Evolutionary conservation across 179 eudicot genomes (phyloP), one percentile per base, ranked within the genome.

Genomic region (Heliamphora pulchella): DNA sequence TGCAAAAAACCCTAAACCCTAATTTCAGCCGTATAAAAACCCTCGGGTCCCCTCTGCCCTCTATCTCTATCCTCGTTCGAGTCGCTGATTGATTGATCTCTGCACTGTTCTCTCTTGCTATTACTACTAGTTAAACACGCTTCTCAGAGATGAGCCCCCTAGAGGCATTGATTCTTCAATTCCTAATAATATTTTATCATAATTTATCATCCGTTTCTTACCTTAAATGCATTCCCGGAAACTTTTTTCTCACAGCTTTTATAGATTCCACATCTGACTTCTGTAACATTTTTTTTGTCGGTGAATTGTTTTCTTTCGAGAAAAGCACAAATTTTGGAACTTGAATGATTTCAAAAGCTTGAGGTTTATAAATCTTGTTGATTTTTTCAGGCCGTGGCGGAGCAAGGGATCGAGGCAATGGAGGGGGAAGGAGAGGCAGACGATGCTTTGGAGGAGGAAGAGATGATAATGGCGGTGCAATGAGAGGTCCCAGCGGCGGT

Each of bases 401-500:
- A 5, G 81, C 82, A 8, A 71, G 81, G 2, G 87, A 89, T 1
- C 80, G 89, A n/a, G 75, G 75, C 15, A 53, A 46, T 44, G 57
- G 75, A 46, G 62, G 87, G 4, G 90, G 91, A 0, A 54, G 89
- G 2, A 55, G 80, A 9, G 82, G 86, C 4, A 82, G 82, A 2
- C 76, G 86, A 0, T 57, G 87, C 2, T 69, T 85, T 0, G 55
- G 88, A 20, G 83, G 87, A 43, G 78, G 84, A 14, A 75, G 79
- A 3, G 85, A 84, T 1, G 83, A 83, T 6, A 71, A 71, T 43
- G 87, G 87, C 1, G 59, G 91, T 15, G 81, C 78, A 3, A 86
- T 85, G 81, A 82, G 83, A 57, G 81, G 86, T 10, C 85, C 90
- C 0, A 78, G 91, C 2, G 86, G 92, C 0, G 78, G 89, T 3